Evolutionary conservation across 2,329 filamentous ascomycete species (phyloP).

Genomic region (Teratosphaeria epicoccoides): DNA sequence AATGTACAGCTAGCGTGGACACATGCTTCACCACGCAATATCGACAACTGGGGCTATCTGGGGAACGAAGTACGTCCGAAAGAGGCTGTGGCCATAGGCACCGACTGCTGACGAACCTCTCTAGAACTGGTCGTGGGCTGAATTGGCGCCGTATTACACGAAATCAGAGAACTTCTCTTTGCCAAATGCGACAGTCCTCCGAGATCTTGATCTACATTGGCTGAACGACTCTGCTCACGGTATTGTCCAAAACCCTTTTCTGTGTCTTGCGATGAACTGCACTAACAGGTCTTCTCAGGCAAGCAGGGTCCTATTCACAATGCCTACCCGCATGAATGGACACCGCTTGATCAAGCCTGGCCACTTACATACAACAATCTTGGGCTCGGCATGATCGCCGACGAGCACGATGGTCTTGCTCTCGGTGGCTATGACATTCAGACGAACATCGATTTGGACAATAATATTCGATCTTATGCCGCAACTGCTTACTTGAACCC

Average conservation of each 20-base stretch:
- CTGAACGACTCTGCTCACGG: background rate
- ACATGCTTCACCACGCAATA: constrained; percentile 21
- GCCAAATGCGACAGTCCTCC: constrained; percentile 9
- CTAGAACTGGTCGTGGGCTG: constrained; percentile 2
- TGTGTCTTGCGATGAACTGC: background rate
- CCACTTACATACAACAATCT: constrained; percentile 7
- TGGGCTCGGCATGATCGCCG: constrained; percentile 7
- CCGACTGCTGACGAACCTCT: background rate
- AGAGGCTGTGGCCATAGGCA: background rate
- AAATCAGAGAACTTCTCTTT: constrained; percentile 21
- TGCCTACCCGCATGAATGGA: constrained; percentile 5
- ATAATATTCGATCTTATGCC: constrained; percentile 21
- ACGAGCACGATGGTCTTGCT: constrained; percentile 8
- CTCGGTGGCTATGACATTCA: constrained; percentile 11
- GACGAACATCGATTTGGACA: constrained; percentile 12
- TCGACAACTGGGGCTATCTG: constrained; percentile 26
- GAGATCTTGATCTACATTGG: constrained; percentile 6
- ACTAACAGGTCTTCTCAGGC: constrained; percentile 4
- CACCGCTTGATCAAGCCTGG: constrained; percentile 10
- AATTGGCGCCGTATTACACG: constrained; percentile 19
- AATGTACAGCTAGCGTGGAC: constrained; percentile 23
- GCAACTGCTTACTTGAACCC: constrained; percentile 25
- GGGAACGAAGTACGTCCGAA: constrained; percentile 7
- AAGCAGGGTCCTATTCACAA: constrained; percentile 13
- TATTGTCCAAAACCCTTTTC: background rate